Percentiles rank a stretch among this genome's conserved stretches.
Conservation (phyloP, 2,329 filamentous ascomycete species). For the Paecilomyces fulvus region DNA sequence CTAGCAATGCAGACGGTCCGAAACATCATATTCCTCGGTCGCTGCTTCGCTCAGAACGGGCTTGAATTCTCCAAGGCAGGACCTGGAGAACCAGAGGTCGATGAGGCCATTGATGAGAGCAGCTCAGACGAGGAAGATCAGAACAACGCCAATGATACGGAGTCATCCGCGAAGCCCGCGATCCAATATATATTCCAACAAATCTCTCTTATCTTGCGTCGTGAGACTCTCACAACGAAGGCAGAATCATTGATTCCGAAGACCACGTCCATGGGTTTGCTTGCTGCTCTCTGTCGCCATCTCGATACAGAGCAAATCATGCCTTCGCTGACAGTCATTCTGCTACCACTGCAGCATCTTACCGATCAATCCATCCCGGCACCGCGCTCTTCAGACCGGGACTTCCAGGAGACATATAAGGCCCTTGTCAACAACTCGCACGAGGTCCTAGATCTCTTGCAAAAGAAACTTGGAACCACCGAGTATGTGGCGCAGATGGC, state of each 20-base stretch:
- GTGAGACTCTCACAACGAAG: conserved; percentile 57
- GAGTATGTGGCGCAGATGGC: conserved; percentile 69
- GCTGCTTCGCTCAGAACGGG: conserved; percentile 52
- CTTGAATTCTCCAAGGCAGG: conserved; percentile 35
- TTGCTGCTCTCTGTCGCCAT: conserved; percentile 60
- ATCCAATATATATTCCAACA: conserved; percentile 72
- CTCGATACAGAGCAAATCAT: conserved; percentile 50
- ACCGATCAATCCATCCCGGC: conserved; percentile 69
- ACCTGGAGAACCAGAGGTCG: conserved; percentile 30
- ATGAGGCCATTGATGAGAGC: conserved; percentile 28
- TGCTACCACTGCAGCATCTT: conserved; percentile 68
- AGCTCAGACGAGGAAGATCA: conserved; percentile 37
- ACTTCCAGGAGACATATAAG: conserved; percentile 62
- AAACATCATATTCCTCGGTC: conserved; percentile 74
- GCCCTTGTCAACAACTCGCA: conserved; percentile 62
- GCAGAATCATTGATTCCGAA: conserved; percentile 62
- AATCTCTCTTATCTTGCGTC: conserved; percentile 68
- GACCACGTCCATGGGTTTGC: conserved; percentile 63
- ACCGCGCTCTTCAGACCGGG: conserved; percentile 62
- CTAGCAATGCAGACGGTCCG: conserved; percentile 72
- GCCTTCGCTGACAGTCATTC: conserved; percentile 55
- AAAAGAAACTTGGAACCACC: conserved; percentile 73
- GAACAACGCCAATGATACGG: conserved; percentile 34
- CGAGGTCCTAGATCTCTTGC: conserved; percentile 71
- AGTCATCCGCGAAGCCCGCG: conserved; percentile 36